Conservation (phyloP, 352 stramenopile species). For the Phytophthora cryptogea region DNA sequence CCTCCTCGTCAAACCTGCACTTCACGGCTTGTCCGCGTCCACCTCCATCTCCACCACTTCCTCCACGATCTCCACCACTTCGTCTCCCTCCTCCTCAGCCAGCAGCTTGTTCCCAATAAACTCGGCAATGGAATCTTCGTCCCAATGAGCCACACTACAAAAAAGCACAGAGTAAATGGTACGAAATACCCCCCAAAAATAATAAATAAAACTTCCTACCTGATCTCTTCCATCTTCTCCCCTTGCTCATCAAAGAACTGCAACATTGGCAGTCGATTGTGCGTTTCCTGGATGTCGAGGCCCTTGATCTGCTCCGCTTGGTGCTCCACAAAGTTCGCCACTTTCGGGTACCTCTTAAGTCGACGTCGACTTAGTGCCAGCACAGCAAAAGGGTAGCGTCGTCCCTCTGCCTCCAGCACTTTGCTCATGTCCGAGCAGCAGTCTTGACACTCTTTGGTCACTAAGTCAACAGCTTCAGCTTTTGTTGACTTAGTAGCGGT, state of each 20-base stretch:
- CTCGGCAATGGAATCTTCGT: conserved; percentile 75
- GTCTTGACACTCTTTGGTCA: conserved; percentile 40
- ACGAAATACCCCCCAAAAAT: too few relatives aligned
- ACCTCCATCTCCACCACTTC: conserved; percentile 32
- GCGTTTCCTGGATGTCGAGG: conserved; percentile 57
- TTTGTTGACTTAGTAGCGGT: conserved; percentile 2
- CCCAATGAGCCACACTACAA: conserved; percentile 67
- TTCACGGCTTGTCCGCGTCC: conserved; percentile 27
- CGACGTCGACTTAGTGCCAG: conserved; percentile 59
- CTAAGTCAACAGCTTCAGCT: conserved; percentile 8
- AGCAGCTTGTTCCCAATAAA: conserved; percentile 69
- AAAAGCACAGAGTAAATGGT: too few relatives aligned
- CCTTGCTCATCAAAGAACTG: conserved; percentile 64
- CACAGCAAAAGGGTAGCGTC: conserved; percentile 48
- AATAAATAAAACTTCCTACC: conserved; percentile 32
- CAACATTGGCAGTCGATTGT: conserved; percentile 55
- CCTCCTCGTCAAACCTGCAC: not conserved
- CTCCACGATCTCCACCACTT: conserved; percentile 5
- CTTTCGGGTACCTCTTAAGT: conserved; percentile 65
- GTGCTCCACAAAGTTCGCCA: conserved; percentile 70
- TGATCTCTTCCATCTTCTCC: conserved; percentile 65
- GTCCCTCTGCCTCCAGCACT: conserved; percentile 32
- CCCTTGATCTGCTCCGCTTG: conserved; percentile 46
- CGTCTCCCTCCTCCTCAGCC: conserved; percentile 23
- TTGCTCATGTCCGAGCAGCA: conserved; percentile 61